Percentiles rank a stretch among this genome's conserved stretches.
Conservation (phyloP, 2,329 filamentous ascomycete species). For the Myriosclerotinia duriaeana region DNA sequence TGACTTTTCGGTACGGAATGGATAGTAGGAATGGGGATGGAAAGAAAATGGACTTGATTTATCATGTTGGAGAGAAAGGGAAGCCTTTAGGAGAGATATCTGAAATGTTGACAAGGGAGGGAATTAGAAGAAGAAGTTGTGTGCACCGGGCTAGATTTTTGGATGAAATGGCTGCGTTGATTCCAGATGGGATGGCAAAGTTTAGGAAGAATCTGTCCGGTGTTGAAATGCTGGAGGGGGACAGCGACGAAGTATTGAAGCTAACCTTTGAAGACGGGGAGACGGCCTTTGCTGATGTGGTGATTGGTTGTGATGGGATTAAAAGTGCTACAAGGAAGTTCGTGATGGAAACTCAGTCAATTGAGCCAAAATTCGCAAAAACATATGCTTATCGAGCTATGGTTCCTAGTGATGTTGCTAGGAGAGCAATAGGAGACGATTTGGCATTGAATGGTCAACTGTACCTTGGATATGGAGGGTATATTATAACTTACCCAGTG, state of each 20-base stretch:
- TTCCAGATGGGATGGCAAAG: constrained; percentile 12
- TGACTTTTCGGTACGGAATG: constrained; percentile 17
- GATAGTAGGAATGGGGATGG: constrained; percentile 1
- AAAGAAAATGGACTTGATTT: background rate
- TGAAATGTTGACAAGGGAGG: background rate
- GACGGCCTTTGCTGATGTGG: constrained; percentile 44
- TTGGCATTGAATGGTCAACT: constrained; percentile 41
- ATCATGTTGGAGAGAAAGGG: constrained; percentile 2
- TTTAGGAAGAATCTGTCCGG: constrained; percentile 11
- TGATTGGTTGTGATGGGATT: constrained; percentile 65
- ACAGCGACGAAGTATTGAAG: background rate
- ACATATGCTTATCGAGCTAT: constrained; percentile 64
- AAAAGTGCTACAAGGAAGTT: constrained; percentile 54
- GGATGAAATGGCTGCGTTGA: constrained; percentile 12
- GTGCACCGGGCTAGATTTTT: constrained; percentile 19
- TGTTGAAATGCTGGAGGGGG: background rate
- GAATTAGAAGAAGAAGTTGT: constrained; percentile 13
- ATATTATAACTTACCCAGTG: constrained; percentile 27
- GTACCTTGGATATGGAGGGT: constrained; percentile 24
- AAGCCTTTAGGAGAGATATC: background rate
- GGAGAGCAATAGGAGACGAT: constrained; percentile 49
- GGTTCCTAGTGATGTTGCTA: constrained; percentile 57
- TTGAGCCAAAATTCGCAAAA: constrained; percentile 47
- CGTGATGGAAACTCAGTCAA: constrained; percentile 48
- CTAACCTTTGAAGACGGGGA: constrained; percentile 18